Base-by-base conservation (phyloP, 148 eudicot genomes). In the Selenicereus undatus region DNA sequence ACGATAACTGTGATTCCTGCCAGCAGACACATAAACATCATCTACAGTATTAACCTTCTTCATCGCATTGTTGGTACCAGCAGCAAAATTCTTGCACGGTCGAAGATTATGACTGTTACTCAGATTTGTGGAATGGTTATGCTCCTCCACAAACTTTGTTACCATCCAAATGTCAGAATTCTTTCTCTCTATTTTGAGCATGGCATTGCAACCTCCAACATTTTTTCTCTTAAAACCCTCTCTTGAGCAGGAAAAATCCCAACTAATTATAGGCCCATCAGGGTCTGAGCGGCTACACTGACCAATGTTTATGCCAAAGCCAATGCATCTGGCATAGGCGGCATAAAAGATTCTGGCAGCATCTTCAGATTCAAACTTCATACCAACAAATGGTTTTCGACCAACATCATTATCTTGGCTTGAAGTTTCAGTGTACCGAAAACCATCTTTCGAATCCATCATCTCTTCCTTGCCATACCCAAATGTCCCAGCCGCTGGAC, bases 131-230 rank as follows among this genome's bases (percentile, higher is more conserved):
- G 88, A 72, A 75, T 94, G 98, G 79, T 79, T 92, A 81, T 92
- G 98, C 83, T 89, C 93, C 88, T 90, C 93, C 69, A 92, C 87
- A 80, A 92, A 89, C 81, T 87, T 92, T 8, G 92, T 89, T 71
- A 91, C 93, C 74, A 80, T 83, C 98, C 97, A 94, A 76, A 81
- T 73, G 73, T 87, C 90, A 66, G 71, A 66, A 66, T 66, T 66
- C 52, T 78, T 89, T 36, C 86, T 82, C 83, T 92, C 95, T 70
- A 92, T 81, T 85, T 88, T 92, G 73, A 94, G 83, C 90, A 90
- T 87, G 42, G 98, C 97, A 72, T 84, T 89, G 79, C 98, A 94
- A 29, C 64, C 60, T 56, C 88, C 90, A 78, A 83, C 83, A 58
- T 83, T 36, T 82, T 78, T 83, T 78, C 87, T 87, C 81, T 88